Evolutionary conservation across 2,329 filamentous ascomycete species (phyloP), one percentile per base, ranked within the genome.

Genomic region (Arthroderma uncinatum): DNA sequence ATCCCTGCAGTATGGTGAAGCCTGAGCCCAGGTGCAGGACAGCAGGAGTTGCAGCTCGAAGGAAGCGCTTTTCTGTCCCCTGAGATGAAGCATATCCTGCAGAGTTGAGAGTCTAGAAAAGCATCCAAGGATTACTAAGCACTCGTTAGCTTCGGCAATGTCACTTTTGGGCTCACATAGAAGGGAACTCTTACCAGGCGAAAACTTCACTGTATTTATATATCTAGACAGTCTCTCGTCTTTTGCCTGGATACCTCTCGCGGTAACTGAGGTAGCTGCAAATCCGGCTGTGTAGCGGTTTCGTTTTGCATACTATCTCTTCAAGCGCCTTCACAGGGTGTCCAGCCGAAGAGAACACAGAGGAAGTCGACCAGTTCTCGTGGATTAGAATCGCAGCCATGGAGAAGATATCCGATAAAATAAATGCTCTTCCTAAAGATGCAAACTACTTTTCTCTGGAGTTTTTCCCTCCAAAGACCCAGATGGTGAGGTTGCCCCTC

Each of bases 381-480:
- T 19, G 8, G 9, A 25, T 37, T 39, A 1, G 23, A 28, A 19
- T 36, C 37, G 34, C 23, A 53, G 37, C n/a, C 54, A 62, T 62
- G 61, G 86, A 90, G 76, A 93, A 88, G 75, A 91, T 96, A 70
- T 95, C 89, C 61, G 87, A 94, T 79, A 95, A 95, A 79, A 92
- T 97, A 69, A 87, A 88, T 74, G 88, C 89, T 60, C 76, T 98
- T 76, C 87, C 89, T 71, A 81, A 85, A 62, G 83, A 88, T 72
- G 82, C 82, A 63, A 84, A 82, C 70, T 97, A 93, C 78, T 95
- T 95, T 75, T 97, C 93, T 52, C 85, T 97, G 73, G 93, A 98
- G 76, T 98, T 98, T 82, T 98, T 98, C 76, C 93, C 93, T 64
- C 93, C 93, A 62, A 98, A 97, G 78, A 98, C 93, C 50, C 80